phyloP scores from a whole-genome alignment of 1,139 yeast genomes.

The Pichia terricola region DNA sequence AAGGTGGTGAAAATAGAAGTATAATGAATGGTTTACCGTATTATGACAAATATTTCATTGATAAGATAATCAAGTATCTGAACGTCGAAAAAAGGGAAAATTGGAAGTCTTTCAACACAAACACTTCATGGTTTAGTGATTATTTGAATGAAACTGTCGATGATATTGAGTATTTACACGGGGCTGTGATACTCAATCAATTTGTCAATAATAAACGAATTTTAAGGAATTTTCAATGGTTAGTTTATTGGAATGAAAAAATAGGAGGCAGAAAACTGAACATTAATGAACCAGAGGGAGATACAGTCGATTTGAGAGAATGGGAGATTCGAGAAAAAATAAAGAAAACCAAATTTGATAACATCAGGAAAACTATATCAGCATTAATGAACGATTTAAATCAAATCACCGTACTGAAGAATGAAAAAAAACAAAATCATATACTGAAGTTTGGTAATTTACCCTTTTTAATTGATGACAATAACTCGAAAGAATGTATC shows the following conservation, averaged over 20 bases:
- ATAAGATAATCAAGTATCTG: slow-evolving; percentile 17
- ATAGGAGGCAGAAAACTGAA: slow-evolving; percentile 15
- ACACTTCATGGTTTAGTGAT: slow-evolving; percentile 19
- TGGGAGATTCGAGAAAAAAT: no score
- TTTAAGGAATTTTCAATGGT: slow-evolving; percentile 26
- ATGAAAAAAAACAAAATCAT: slow-evolving; percentile 1
- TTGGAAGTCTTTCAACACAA: slow-evolving; percentile 14
- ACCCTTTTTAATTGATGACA: neutral
- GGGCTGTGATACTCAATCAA: slow-evolving; percentile 25
- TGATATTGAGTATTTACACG: slow-evolving; percentile 27
- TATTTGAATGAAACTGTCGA: slow-evolving; percentile 21
- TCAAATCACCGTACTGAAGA: slow-evolving; percentile 1
- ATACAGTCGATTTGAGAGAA: no score
- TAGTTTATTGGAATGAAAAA: slow-evolving; percentile 19
- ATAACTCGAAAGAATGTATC: neutral
- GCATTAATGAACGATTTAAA: slow-evolving; percentile 1
- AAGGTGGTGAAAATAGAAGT: slow-evolving; percentile 13
- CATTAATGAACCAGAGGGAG: neutral
- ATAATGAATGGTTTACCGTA: slow-evolving; percentile 25
- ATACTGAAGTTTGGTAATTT: slow-evolving; percentile 3
- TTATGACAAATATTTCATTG: slow-evolving; percentile 18
- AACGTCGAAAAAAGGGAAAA: slow-evolving; percentile 16
- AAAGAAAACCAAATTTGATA: no score
- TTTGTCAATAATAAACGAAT: slow-evolving; percentile 25
- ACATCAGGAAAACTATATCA: no score